Evolutionary conservation across 176 grass and related monocot species (phyloP).

Genomic region (Oryza brachyantha): DNA sequence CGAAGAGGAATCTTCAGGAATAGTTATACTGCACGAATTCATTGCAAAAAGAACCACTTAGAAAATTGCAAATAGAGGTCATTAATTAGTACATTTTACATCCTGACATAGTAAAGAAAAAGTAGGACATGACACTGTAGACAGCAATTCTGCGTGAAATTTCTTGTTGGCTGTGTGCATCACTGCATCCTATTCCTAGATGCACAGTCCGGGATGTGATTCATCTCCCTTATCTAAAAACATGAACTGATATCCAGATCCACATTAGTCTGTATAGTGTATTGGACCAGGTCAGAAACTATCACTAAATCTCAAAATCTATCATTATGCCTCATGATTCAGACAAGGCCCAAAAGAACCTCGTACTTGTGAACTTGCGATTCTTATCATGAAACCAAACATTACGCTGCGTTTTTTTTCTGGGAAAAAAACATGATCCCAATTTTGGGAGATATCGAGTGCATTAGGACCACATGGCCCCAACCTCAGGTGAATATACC

Average conservation of each 20-base stretch:
- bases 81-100: background rate
- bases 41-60: background rate
- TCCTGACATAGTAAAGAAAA: background rate
- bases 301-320: background rate
- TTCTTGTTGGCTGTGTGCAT: background rate
- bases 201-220: too few relatives aligned
- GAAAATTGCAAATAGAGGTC: background rate
- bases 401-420: background rate
- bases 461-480: background rate
- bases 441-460: background rate
- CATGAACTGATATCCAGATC: too few relatives aligned
- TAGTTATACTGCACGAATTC: background rate
- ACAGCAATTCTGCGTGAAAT: background rate
- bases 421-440: too few relatives aligned
- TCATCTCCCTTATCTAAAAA: too few relatives aligned
- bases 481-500: background rate
- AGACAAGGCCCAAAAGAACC: background rate
- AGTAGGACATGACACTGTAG: background rate
- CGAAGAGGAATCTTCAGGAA: background rate
- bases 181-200: too few relatives aligned
- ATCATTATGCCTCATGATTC: background rate
- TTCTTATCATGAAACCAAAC: background rate
- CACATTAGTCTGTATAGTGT: too few relatives aligned
- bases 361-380: background rate
- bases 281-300: background rate